These are phyloP conservation scores for Arxiozyma telluris DNA, from an alignment of 1,139 yeast genomes.

Conservation along the genomic window DNA sequence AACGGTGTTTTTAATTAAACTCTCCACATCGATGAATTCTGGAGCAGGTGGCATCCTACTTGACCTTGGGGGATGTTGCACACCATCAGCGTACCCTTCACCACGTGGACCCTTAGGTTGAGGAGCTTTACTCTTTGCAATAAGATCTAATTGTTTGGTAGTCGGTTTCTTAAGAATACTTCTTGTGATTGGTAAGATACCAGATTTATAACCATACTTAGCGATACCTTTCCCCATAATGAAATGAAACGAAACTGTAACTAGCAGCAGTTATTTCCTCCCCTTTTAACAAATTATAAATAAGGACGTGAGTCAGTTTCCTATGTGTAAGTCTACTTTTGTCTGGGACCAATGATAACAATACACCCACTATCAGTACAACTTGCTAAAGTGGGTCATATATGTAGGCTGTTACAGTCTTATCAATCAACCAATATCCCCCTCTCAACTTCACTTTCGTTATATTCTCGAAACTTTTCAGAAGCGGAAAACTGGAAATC, in stretches of 20 bases:
- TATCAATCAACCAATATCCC: too few species aligned
- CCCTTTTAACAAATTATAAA: too few species aligned
- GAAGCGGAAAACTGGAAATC: too few species aligned
- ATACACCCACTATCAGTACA: not conserved
- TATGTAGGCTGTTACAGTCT: too few species aligned
- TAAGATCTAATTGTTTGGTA: slow-evolving; percentile 41
- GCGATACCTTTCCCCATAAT: slow-evolving; percentile 40
- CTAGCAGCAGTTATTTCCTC: not conserved
- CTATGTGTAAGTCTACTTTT: too few species aligned
- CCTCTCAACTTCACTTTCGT: too few species aligned
- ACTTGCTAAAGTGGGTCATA: too few species aligned
- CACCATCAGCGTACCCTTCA: slow-evolving; percentile 64
- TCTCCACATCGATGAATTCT: slow-evolving; percentile 49
- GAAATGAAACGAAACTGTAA: not conserved
- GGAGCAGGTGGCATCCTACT: slow-evolving; percentile 46
- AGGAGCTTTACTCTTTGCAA: slow-evolving; percentile 40
- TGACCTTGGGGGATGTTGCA: slow-evolving; percentile 63
- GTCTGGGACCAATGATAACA: not conserved
- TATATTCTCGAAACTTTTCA: too few species aligned
- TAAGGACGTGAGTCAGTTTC: not conserved
- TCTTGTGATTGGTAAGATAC: slow-evolving; percentile 61
- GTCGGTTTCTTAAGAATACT: slow-evolving; percentile 35
- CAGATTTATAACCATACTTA: slow-evolving; percentile 40
- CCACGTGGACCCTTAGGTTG: slow-evolving; percentile 34
- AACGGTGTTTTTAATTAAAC: slow-evolving; percentile 47